Evolutionary conservation across 2,329 filamentous ascomycete genomes (phyloP).

Genomic region (Corinectria fuckeliana): DNA sequence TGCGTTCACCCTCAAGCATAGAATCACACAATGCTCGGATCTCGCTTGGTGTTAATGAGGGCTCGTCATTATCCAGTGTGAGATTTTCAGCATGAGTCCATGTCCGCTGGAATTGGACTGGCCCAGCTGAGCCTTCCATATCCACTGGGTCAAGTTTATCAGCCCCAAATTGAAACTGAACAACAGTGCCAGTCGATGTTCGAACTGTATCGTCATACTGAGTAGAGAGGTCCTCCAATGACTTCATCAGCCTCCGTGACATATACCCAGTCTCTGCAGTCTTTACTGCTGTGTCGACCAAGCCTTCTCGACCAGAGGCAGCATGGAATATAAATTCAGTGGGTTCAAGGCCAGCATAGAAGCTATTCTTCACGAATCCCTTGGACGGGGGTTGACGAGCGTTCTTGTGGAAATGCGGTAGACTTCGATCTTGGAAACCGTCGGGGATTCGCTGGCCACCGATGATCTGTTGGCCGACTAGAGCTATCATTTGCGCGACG

Average conservation of each 20-base stretch:
- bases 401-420: constrained; percentile 96
- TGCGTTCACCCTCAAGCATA: constrained; percentile 71
- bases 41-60: constrained; percentile 74
- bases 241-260: constrained; percentile 98
- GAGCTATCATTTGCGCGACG: constrained; percentile 97
- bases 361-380: constrained; percentile 96
- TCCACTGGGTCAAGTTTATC: constrained; percentile 95
- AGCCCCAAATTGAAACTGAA: constrained; percentile 97
- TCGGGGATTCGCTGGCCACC: constrained; percentile 90
- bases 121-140: constrained; percentile 94
- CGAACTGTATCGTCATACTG: constrained; percentile 95
- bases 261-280: constrained; percentile 99
- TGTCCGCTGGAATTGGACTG: constrained; percentile 90
- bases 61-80: constrained; percentile 81
- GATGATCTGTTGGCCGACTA: constrained; percentile 98
- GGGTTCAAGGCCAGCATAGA: constrained; percentile 89
- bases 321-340: constrained; percentile 98
- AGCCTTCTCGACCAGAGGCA: constrained; percentile 96
- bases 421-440: constrained; percentile 92
- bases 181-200: constrained; percentile 85
- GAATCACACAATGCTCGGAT: constrained; percentile 72
- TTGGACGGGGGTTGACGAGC: constrained; percentile 92
- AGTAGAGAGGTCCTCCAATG: constrained; percentile 89
- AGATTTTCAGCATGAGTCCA: constrained; percentile 80
- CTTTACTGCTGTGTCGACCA: constrained; percentile 98